Evolutionary conservation across 192 early-diverging fungal species (phyloP).

Genomic region (Dimargaris cristalligena): DNA sequence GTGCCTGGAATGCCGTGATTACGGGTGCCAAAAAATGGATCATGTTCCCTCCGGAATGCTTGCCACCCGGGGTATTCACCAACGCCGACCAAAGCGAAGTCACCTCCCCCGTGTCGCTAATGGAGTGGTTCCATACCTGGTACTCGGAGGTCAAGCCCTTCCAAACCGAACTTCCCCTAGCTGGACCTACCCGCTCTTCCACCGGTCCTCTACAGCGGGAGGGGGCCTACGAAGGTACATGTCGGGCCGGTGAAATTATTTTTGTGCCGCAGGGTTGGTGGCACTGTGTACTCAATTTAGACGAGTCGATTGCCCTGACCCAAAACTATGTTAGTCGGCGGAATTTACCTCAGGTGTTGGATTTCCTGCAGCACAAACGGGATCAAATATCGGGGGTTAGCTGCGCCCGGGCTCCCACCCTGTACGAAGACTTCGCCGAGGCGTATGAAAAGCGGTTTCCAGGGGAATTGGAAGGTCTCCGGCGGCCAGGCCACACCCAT

Average conservation of each 20-base stretch:
- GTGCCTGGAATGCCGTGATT: conserved; percentile 57
- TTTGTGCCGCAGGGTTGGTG: conserved; percentile 61
- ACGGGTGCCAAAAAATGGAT: conserved; percentile 55
- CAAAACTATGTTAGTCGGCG: conserved; percentile 50
- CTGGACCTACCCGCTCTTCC: conserved; percentile 13
- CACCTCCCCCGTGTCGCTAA: conserved; percentile 46
- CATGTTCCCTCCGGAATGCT: conserved; percentile 43
- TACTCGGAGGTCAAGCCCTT: conserved; percentile 28
- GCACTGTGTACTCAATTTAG: conserved; percentile 57
- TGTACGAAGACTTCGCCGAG: conserved; percentile 31
- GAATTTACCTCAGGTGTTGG: conserved; percentile 33
- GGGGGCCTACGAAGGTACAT: conserved; percentile 39
- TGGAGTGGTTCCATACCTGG: conserved; percentile 51
- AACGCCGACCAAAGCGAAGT: conserved; percentile 46
- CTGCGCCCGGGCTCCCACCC: conserved; percentile 15
- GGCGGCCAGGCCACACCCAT: too few relatives aligned
- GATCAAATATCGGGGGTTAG: conserved; percentile 31
- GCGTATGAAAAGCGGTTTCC: conserved; percentile 13
- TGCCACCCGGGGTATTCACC: conserved; percentile 53
- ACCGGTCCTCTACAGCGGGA: too few relatives aligned
- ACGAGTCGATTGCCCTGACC: conserved; percentile 47
- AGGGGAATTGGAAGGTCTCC: conserved; percentile 1
- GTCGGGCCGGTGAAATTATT: conserved; percentile 45
- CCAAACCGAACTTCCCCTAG: conserved; percentile 10
- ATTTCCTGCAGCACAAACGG: conserved; percentile 27